A percentile compares a stretch with the other conserved stretches of the same genome.
phyloP scores from a whole-genome alignment of 768 basidiomycete genomes.

The Leccinum broughii region DNA sequence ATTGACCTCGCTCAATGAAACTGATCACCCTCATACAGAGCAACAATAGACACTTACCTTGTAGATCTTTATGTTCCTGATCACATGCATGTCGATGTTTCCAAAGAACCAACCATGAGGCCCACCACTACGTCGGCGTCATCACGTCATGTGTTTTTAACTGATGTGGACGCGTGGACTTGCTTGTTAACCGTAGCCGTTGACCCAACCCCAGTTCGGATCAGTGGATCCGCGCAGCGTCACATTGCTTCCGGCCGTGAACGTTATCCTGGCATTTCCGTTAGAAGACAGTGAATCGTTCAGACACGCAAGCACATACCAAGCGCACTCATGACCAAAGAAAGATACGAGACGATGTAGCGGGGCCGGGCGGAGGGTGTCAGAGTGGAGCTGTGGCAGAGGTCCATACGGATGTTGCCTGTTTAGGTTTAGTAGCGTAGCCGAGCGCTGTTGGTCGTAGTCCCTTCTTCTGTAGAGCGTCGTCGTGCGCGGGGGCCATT shows the following conservation, averaged over 20 bases:
- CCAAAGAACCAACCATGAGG: constrained; percentile 15
- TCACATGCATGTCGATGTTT: constrained; percentile 53
- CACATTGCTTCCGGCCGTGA: constrained; percentile 56
- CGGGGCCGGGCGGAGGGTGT: no score
- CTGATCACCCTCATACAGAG: not conserved
- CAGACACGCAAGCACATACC: not conserved
- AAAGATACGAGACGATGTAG: not conserved
- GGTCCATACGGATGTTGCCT: no score
- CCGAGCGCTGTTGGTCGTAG: no score
- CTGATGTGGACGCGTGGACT: constrained; percentile 3
- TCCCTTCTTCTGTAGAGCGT: no score
- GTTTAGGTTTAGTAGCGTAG: no score
- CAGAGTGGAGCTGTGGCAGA: no score
- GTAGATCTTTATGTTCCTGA: constrained; percentile 58
- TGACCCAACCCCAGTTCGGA: constrained; percentile 64
- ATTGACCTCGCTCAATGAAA: not conserved
- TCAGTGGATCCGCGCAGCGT: constrained; percentile 56
- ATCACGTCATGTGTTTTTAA: not conserved
- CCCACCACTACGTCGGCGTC: constrained; percentile 34
- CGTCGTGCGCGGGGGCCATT: no score
- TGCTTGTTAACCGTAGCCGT: constrained; percentile 58
- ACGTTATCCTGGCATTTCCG: constrained; percentile 46
- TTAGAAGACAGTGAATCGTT: not conserved
- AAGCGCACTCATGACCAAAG: not conserved
- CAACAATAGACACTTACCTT: constrained; percentile 35